Base-by-base conservation (phyloP, 2,329 filamentous ascomycete species). In the Pyrenophora graminea region DNA sequence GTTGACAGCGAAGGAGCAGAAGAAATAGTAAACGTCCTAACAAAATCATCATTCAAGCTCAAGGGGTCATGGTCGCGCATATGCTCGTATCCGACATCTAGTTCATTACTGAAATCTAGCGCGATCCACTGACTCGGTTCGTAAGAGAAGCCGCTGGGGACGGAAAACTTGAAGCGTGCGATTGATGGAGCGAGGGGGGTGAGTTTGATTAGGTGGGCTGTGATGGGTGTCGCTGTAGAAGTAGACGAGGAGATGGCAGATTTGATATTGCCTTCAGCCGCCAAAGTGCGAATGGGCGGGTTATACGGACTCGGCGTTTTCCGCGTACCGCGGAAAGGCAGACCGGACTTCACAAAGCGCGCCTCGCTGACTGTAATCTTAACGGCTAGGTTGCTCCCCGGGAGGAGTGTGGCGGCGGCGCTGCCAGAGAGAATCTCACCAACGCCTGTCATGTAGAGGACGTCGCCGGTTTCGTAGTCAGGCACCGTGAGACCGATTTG, bases 11-110 rank as follows among this genome's bases (percentile, higher is more conserved):
- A 21, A 1, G 85, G 83, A 1, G 76, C 72, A 2, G 82, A 89
- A 1, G 87, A 89, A 0, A 96, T 81, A 2, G 91, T 96, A 65
- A 96, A 96, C 0, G 90, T 95, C 23, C 91, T 79, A 4, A 94
- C 78, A 55, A 85, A 92, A 67, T 96, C 90, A 67, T 96, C 91
- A 62, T 96, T 96, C 13, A 96, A 70, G 61, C 85, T 89, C 57
- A 81, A 80, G 4, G 91, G 91, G 59, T 95, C 90, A 50, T 88
- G 84, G 56, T 95, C 86, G 2, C 85, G 79, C 91, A 96, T 96
- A 68, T 96, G 91, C 41, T 81, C 83, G 71, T 91, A 96, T 0
- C 91, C 91, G 9, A 79, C 71, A 56, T 88, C 84, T 1, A 96
- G 76, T 62, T 92, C 85, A 0, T 78, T 70, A 10, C 80, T 77